phyloP scores from a whole-genome alignment of 805 yeast species.

The Pichia insulana region DNA sequence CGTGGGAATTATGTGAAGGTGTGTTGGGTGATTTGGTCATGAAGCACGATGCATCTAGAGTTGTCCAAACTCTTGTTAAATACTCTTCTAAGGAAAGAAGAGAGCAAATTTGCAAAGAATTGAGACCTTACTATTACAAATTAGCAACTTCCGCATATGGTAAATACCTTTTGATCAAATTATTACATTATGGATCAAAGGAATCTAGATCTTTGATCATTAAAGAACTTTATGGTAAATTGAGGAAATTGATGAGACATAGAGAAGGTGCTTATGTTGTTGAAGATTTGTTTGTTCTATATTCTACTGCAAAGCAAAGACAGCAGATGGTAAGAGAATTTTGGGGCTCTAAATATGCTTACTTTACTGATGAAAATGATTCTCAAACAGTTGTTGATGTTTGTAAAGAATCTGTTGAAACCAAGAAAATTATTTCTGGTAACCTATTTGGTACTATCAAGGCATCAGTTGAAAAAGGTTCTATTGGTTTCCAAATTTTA shows the following conservation, averaged over 20 bases:
- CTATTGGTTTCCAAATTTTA: slow-evolving; percentile 89
- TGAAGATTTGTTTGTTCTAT: slow-evolving; percentile 82
- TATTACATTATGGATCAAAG: slow-evolving; percentile 86
- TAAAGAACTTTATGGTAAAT: slow-evolving; percentile 81
- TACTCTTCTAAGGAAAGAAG: slow-evolving; percentile 76
- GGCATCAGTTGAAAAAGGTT: slow-evolving; percentile 90
- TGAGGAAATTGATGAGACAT: slow-evolving; percentile 89
- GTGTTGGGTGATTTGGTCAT: slow-evolving; percentile 75
- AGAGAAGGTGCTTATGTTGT: slow-evolving; percentile 97
- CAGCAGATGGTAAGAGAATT: slow-evolving; percentile 90
- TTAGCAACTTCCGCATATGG: slow-evolving; percentile 92
- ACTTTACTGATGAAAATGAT: slow-evolving; percentile 69
- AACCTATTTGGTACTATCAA: slow-evolving; percentile 77
- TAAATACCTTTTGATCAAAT: slow-evolving; percentile 79
- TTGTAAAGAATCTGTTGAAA: slow-evolving; percentile 61
- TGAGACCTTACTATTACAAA: slow-evolving; percentile 69
- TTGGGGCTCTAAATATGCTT: slow-evolving; percentile 93
- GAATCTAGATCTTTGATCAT: slow-evolving; percentile 67
- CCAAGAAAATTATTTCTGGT: slow-evolving; percentile 61
- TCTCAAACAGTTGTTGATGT: slow-evolving; percentile 58
- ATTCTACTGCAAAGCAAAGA: slow-evolving; percentile 76
- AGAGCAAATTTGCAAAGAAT: slow-evolving; percentile 52
- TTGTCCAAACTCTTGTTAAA: slow-evolving; percentile 87
- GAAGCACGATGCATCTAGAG: slow-evolving; percentile 95
- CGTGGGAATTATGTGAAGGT: slow-evolving; percentile 76